phyloP scores from a whole-genome alignment of 2,329 filamentous ascomycete species.

The Allantophomopsis lycopodina region DNA sequence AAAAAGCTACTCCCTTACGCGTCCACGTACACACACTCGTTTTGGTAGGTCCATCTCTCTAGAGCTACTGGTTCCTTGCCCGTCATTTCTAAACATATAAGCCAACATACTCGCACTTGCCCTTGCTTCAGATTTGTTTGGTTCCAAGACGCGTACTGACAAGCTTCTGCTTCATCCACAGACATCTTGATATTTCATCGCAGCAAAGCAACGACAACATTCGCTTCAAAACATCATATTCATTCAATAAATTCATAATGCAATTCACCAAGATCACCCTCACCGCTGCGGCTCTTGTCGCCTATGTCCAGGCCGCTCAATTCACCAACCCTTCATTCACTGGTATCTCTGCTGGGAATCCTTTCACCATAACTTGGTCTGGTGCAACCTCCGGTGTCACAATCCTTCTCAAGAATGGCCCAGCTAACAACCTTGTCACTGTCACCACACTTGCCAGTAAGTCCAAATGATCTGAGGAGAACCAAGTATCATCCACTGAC shows the following conservation, averaged over 20 bases:
- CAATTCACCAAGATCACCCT: constrained; percentile 11
- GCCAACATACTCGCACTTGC: too few relatives aligned
- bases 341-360: constrained; percentile 8
- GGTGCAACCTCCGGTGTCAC: constrained; percentile 12
- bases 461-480: neutral
- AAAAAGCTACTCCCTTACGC: too few relatives aligned
- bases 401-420: constrained; percentile 13
- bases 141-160: too few relatives aligned
- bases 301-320: constrained; percentile 8
- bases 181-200: too few relatives aligned
- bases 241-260: constrained; percentile 11
- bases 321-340: constrained; percentile 14
- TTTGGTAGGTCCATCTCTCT: too few relatives aligned
- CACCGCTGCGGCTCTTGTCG: constrained; percentile 4
- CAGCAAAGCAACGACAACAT: too few relatives aligned
- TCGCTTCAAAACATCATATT: neutral
- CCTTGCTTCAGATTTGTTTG: too few relatives aligned
- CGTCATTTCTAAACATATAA: too few relatives aligned
- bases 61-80: too few relatives aligned
- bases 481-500: neutral
- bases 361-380: constrained; percentile 14
- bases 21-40: too few relatives aligned
- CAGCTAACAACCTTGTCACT: constrained; percentile 8
- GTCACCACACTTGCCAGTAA: constrained; percentile 14
- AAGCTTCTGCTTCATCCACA: too few relatives aligned